A percentile compares a stretch with the other conserved stretches of the same genome.
These are phyloP conservation scores for Mucor saturninus DNA, from an alignment of 371 early-diverging fungal species.

Conservation along the genomic window DNA sequence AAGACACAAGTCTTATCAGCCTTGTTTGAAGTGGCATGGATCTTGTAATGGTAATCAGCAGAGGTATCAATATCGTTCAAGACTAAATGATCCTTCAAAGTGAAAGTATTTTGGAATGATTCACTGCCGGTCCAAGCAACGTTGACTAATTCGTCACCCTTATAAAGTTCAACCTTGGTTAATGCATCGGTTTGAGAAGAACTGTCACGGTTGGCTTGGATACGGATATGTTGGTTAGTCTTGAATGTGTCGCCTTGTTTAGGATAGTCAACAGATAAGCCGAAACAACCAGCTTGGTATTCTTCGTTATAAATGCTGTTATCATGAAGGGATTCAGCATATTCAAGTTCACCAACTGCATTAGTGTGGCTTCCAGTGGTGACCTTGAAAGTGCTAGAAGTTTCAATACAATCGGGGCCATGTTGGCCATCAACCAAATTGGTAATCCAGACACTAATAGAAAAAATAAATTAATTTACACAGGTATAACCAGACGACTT, in stretches of 20 bases:
- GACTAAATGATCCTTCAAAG: constrained; percentile 47
- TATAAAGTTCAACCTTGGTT: constrained; percentile 47
- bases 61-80: constrained; percentile 18
- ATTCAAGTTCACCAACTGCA: constrained; percentile 57
- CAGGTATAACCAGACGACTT: background rate
- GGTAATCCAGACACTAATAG: constrained; percentile 52
- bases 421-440: constrained; percentile 47
- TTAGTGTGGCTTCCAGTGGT: constrained; percentile 61
- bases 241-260: constrained; percentile 28
- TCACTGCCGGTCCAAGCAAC: constrained; percentile 41
- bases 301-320: constrained; percentile 34
- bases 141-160: constrained; percentile 28
- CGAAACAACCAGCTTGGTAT: constrained; percentile 49
- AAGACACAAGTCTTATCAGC: constrained; percentile 30
- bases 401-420: constrained; percentile 55
- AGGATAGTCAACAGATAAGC: constrained; percentile 42
- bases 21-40: constrained; percentile 26
- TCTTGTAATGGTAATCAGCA: constrained; percentile 38
- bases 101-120: constrained; percentile 35
- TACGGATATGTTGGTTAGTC: constrained; percentile 34
- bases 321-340: constrained; percentile 44
- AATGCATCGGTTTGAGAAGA: constrained; percentile 45
- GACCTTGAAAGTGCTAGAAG: constrained; percentile 66
- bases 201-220: constrained; percentile 40
- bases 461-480: constrained; percentile 3